Percentiles rank a stretch among this genome's conserved stretches.
Evolutionary conservation across 2,329 filamentous ascomycete genomes (phyloP).

Genomic region (Rutstroemia sydowiana): DNA sequence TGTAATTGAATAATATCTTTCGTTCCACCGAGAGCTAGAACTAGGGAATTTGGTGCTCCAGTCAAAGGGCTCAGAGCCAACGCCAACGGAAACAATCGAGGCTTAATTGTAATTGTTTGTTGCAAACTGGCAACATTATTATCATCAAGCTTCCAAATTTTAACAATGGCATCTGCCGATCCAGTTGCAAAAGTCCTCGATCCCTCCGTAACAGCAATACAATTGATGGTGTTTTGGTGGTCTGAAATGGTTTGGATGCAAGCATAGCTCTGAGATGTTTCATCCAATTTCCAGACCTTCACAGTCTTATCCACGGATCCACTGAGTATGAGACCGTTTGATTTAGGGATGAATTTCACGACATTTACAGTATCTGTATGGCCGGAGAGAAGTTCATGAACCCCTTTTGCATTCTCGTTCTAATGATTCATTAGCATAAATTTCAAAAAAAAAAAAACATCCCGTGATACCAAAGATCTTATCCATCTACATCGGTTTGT

Average conservation of each 20-base stretch:
- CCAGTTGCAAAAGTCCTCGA: constrained; percentile 61
- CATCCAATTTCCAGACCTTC: constrained; percentile 58
- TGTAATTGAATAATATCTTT: constrained; percentile 76
- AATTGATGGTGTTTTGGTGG: constrained; percentile 73
- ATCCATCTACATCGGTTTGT: neutral
- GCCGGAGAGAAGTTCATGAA: constrained; percentile 61
- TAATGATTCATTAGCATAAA: constrained; percentile 8
- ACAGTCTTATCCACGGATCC: constrained; percentile 77
- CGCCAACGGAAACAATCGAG: constrained; percentile 75
- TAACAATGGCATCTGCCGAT: constrained; percentile 67
- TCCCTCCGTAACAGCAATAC: constrained; percentile 39
- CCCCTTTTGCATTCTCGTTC: constrained; percentile 39
- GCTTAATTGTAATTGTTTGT: constrained; percentile 65
- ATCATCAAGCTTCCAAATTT: constrained; percentile 57
- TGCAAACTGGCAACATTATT: constrained; percentile 44
- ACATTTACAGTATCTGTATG: constrained; percentile 78
- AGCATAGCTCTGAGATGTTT: constrained; percentile 25
- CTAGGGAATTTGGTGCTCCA: constrained; percentile 40
- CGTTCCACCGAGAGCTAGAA: constrained; percentile 83
- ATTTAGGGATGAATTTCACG: constrained; percentile 63
- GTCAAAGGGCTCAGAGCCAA: constrained; percentile 60
- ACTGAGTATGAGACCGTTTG: constrained; percentile 58
- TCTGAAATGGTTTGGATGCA: constrained; percentile 46
- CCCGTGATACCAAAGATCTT: neutral
- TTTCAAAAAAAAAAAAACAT: neutral